phyloP scores from a whole-genome alignment of 345 rosid genomes.

The Melaleuca alternifolia region DNA sequence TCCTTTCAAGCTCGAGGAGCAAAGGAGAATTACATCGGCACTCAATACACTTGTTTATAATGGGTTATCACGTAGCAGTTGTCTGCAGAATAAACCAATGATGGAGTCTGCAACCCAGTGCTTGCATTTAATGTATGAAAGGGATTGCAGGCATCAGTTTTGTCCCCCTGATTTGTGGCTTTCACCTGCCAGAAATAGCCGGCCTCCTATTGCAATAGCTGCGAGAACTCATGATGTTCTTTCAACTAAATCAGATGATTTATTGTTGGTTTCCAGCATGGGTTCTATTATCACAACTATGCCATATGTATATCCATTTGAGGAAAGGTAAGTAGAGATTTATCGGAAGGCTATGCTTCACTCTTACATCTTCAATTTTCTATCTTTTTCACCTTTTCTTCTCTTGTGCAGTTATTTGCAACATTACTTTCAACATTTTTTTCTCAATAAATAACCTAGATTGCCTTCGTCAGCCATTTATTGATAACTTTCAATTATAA shows the following conservation, averaged over 20 bases:
- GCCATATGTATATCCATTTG: constrained; percentile 94
- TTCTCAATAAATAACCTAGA: not conserved
- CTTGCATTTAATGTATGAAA: constrained; percentile 87
- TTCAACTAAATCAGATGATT: constrained; percentile 42
- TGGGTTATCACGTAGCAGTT: constrained; percentile 40
- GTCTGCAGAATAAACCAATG: constrained; percentile 46
- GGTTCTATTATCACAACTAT: constrained; percentile 66
- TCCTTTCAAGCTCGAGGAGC: constrained; percentile 79
- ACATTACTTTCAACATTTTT: not conserved
- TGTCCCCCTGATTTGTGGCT: constrained; percentile 87
- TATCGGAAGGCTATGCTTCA: not conserved
- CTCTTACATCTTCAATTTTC: not conserved
- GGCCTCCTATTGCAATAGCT: constrained; percentile 84
- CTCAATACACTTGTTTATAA: constrained; percentile 88
- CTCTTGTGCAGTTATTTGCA: not conserved
- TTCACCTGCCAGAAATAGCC: constrained; percentile 72
- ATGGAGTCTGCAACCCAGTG: constrained; percentile 87
- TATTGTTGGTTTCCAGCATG: constrained; percentile 30
- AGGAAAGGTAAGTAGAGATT: constrained; percentile 54
- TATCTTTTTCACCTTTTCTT: not conserved
- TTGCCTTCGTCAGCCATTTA: not conserved
- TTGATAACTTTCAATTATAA: not conserved
- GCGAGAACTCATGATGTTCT: constrained; percentile 75
- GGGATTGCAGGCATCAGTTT: constrained; percentile 89
- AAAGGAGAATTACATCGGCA: constrained; percentile 62